Percentiles rank a stretch among this genome's conserved stretches.
phyloP scores from a whole-genome alignment of 2,329 filamentous ascomycete species.

The Orbilia oligospora region DNA sequence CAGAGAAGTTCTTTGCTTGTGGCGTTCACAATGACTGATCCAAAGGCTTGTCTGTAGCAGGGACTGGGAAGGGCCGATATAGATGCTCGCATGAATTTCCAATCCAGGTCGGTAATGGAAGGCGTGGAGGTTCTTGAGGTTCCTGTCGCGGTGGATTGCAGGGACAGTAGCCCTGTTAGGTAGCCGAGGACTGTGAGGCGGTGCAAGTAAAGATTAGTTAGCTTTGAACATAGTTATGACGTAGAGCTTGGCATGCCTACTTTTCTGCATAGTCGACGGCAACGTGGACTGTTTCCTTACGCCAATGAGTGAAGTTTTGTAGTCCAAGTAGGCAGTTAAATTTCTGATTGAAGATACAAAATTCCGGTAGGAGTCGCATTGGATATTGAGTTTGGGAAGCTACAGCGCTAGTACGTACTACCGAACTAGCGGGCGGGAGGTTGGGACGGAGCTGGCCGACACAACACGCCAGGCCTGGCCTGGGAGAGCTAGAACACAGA shows the following conservation, averaged over 20 bases:
- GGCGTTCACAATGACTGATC: slow-evolving; percentile 52
- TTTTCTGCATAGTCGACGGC: slow-evolving; percentile 27
- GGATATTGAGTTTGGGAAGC: too few species aligned
- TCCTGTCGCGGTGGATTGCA: slow-evolving; percentile 4
- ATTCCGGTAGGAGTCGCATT: neutral
- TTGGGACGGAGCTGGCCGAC: slow-evolving; percentile 27
- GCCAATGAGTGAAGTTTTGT: neutral
- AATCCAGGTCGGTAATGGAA: slow-evolving; percentile 39
- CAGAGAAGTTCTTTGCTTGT: slow-evolving; percentile 46
- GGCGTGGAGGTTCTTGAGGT: neutral
- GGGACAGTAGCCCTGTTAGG: slow-evolving; percentile 27
- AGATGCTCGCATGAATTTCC: slow-evolving; percentile 54
- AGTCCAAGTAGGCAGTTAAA: too few species aligned
- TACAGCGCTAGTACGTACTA: too few species aligned
- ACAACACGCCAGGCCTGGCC: slow-evolving; percentile 13
- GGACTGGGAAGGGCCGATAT: slow-evolving; percentile 50
- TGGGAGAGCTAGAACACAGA: too few species aligned
- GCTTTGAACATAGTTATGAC: neutral
- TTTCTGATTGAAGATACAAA: too few species aligned
- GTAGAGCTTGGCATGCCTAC: neutral
- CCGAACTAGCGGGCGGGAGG: neutral
- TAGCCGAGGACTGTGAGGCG: slow-evolving; percentile 33
- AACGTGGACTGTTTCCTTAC: neutral
- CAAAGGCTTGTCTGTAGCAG: slow-evolving; percentile 54
- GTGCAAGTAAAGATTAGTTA: neutral